A percentile compares a stretch with the other conserved stretches of the same genome.
These are phyloP conservation scores for Eutrema salsugineum DNA, from an alignment of 441 rosid genomes.

Conservation along the genomic window DNA sequence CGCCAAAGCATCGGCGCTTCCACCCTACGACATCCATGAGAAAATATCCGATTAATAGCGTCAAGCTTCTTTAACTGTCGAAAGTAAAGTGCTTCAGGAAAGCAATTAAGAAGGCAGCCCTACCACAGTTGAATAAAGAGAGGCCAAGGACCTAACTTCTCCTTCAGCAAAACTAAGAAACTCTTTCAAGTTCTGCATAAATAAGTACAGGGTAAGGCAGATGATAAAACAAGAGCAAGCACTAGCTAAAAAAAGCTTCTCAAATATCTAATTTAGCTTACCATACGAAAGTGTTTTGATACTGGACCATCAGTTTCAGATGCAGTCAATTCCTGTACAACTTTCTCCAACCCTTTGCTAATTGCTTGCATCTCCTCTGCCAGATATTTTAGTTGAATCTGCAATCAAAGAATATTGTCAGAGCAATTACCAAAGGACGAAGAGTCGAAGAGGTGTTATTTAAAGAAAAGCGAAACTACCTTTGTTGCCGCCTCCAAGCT, in stretches of 20 bases:
- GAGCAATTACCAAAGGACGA: slow-evolving; percentile 1
- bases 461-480: slow-evolving; percentile 29
- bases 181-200: slow-evolving; percentile 51
- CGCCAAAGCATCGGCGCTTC: slow-evolving; percentile 67
- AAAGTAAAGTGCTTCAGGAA: neutral
- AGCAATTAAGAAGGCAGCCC: slow-evolving; percentile 15
- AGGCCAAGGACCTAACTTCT: slow-evolving; percentile 66
- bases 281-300: slow-evolving; percentile 61
- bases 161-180: slow-evolving; percentile 67
- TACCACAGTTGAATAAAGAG: slow-evolving; percentile 69
- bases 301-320: slow-evolving; percentile 63
- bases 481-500: slow-evolving; percentile 65
- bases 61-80: neutral
- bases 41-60: neutral
- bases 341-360: slow-evolving; percentile 73
- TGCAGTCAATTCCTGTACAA: slow-evolving; percentile 56
- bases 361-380: slow-evolving; percentile 91
- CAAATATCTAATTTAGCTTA: slow-evolving; percentile 12
- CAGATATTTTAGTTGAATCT: slow-evolving; percentile 70
- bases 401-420: slow-evolving; percentile 24
- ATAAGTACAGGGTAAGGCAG: slow-evolving; percentile 10
- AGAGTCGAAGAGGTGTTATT: neutral
- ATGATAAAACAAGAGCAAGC: neutral
- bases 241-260: neutral
- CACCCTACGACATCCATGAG: slow-evolving; percentile 48